These are phyloP conservation scores for Phytophthora capsici DNA, from an alignment of 352 stramenopile species.

Conservation along the genomic window DNA sequence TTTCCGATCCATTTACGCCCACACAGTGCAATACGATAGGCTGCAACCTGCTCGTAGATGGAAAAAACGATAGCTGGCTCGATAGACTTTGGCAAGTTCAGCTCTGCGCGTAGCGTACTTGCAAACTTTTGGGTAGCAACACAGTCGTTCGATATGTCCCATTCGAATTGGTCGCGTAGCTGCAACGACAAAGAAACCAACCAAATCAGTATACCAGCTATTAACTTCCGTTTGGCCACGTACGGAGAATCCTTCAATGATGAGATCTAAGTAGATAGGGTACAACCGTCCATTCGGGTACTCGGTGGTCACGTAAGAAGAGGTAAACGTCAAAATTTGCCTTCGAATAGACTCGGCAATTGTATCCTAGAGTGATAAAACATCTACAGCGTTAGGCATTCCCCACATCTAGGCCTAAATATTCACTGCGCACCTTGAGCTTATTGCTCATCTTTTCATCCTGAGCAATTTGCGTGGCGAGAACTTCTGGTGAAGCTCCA, in stretches of 20 bases:
- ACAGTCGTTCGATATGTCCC: constrained; percentile 70
- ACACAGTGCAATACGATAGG: constrained; percentile 62
- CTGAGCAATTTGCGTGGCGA: constrained; percentile 62
- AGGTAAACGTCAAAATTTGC: constrained; percentile 67
- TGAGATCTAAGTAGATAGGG: constrained; percentile 76
- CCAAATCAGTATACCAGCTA: not conserved
- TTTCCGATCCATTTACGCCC: constrained; percentile 68
- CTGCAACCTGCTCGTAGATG: constrained; percentile 74
- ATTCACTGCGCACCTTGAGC: constrained; percentile 42
- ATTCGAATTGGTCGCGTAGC: constrained; percentile 84
- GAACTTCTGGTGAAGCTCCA: constrained; percentile 50
- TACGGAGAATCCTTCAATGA: constrained; percentile 71
- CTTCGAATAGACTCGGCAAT: constrained; percentile 78
- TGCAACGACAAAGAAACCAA: too few relatives aligned
- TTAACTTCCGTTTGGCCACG: constrained; percentile 14
- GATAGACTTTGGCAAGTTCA: constrained; percentile 62
- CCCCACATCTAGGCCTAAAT: not conserved
- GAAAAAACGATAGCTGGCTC: constrained; percentile 74
- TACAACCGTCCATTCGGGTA: constrained; percentile 43
- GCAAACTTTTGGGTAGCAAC: constrained; percentile 60
- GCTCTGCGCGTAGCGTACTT: constrained; percentile 55
- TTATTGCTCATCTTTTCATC: constrained; percentile 66
- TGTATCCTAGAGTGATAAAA: constrained; percentile 39
- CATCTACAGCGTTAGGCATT: constrained; percentile 1
- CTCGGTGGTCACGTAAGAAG: constrained; percentile 40